These are phyloP conservation scores for Nepenthes mirabilis DNA, from an alignment of 148 eudicot species.

Conservation along the genomic window DNA sequence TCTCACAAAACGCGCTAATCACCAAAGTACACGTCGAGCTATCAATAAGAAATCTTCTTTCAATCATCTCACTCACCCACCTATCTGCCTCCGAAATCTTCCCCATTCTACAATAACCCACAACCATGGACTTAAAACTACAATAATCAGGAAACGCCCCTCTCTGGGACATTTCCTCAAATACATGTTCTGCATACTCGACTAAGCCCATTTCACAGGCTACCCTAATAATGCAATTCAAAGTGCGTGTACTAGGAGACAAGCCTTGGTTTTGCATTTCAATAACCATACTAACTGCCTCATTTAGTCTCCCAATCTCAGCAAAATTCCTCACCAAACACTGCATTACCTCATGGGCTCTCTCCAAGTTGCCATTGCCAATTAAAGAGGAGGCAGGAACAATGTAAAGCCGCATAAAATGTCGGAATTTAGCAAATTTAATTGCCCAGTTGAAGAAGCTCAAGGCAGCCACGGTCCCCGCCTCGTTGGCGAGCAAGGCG, in stretches of 20 bases:
- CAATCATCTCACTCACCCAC: slow-evolving; percentile 58
- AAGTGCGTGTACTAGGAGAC: slow-evolving; percentile 21
- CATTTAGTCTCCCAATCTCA: slow-evolving; percentile 70
- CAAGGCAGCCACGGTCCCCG: background rate
- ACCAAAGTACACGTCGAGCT: slow-evolving; percentile 64
- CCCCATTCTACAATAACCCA: slow-evolving; percentile 48
- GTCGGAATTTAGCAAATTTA: slow-evolving; percentile 21
- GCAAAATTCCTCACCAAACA: slow-evolving; percentile 59
- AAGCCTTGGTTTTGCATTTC: slow-evolving; percentile 85
- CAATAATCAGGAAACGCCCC: slow-evolving; percentile 47
- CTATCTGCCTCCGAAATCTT: slow-evolving; percentile 46
- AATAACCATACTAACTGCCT: slow-evolving; percentile 70
- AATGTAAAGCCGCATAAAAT: slow-evolving; percentile 70
- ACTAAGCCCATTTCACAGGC: slow-evolving; percentile 37
- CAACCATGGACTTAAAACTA: slow-evolving; percentile 50
- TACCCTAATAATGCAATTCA: slow-evolving; percentile 36
- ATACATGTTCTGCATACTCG: slow-evolving; percentile 62
- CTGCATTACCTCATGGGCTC: slow-evolving; percentile 61
- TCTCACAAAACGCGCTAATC: slow-evolving; percentile 41
- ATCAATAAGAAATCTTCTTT: slow-evolving; percentile 44
- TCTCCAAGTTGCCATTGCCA: slow-evolving; percentile 48
- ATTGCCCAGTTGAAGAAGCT: slow-evolving; percentile 1
- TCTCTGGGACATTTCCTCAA: slow-evolving; percentile 62
- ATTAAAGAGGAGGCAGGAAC: slow-evolving; percentile 52
- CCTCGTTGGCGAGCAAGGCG: background rate